Evolutionary conservation across 2,329 filamentous ascomycete species (phyloP).

Genomic region (Magnaporthiopsis rhizophila): DNA sequence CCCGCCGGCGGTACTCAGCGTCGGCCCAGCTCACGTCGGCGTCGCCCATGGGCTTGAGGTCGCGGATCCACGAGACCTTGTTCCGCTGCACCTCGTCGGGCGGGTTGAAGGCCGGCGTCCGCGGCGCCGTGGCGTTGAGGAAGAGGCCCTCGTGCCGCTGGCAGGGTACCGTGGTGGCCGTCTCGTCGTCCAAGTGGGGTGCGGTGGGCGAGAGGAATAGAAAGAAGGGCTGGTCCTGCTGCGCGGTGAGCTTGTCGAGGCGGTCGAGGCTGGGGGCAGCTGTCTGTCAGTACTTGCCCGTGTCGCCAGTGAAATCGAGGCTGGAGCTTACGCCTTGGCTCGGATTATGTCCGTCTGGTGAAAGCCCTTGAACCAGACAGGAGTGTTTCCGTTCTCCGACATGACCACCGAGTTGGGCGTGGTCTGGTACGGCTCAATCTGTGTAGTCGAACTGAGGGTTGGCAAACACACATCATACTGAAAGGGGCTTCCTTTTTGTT

Average conservation of each 20-base stretch:
- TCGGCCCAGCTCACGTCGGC: constrained; percentile 14
- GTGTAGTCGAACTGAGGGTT: neutral
- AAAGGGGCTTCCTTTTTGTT: too few relatives aligned
- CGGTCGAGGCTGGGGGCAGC: constrained; percentile 11
- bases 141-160: constrained; percentile 14
- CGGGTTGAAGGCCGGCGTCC: constrained; percentile 18
- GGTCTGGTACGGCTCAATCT: constrained; percentile 19
- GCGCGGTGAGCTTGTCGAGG: constrained; percentile 12
- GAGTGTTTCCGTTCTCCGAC: constrained; percentile 31
- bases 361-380: constrained; percentile 44
- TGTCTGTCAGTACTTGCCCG: neutral
- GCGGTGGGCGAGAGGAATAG: constrained; percentile 15
- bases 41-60: constrained; percentile 14
- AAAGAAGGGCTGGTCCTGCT: constrained; percentile 15
- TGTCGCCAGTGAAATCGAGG: too few relatives aligned
- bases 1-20: constrained; percentile 14
- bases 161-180: constrained; percentile 19
- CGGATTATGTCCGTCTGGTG: constrained; percentile 48
- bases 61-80: constrained; percentile 15
- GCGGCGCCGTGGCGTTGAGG: constrained; percentile 13
- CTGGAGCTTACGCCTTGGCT: constrained; percentile 24
- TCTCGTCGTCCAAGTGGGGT: constrained; percentile 22
- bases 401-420: constrained; percentile 19
- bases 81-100: constrained; percentile 12
- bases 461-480: neutral